Conservation (phyloP, 1,284 basidiomycete genomes). For the Peniophora sp. region DNA sequence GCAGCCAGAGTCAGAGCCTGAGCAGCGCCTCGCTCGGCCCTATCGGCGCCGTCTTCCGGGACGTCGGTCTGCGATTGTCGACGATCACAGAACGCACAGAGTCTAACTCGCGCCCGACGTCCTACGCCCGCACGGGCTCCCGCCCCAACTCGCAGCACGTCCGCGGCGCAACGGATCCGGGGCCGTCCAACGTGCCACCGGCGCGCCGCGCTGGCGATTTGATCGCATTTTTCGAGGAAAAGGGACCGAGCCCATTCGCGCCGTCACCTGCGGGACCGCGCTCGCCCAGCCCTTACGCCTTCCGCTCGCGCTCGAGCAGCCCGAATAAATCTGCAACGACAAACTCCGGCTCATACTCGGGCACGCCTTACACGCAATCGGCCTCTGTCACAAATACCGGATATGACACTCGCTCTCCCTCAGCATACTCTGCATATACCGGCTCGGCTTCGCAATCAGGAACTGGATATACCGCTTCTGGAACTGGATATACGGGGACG, state of each 20-base stretch:
- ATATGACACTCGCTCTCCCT: no score
- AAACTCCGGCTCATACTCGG: no score
- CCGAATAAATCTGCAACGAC: no score
- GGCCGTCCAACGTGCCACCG: conserved; percentile 20
- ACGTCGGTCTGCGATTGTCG: conserved; percentile 10
- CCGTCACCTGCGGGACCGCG: conserved; percentile 48
- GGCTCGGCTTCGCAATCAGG: no score
- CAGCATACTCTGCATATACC: no score
- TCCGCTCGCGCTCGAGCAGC: conserved; percentile 13
- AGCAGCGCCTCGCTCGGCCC: no score
- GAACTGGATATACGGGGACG: no score
- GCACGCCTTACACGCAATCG: no score
- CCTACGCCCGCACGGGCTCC: conserved; percentile 8
- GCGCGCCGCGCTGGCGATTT: conserved; percentile 60
- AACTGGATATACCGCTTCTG: no score
- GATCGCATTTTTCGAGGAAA: conserved; percentile 69
- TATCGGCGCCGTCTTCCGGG: no score
- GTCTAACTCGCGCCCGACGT: conserved; percentile 24
- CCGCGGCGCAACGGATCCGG: conserved; percentile 23
- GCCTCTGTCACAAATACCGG: no score
- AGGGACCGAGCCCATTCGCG: conserved; percentile 26
- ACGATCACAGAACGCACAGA: conserved; percentile 34
- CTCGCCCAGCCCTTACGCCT: conserved; percentile 43
- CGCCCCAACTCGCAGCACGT: conserved; percentile 13
- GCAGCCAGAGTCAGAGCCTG: no score